Evolutionary conservation across 352 stramenopile genomes (phyloP).

Genomic region (Phytophthora pluvialis): DNA sequence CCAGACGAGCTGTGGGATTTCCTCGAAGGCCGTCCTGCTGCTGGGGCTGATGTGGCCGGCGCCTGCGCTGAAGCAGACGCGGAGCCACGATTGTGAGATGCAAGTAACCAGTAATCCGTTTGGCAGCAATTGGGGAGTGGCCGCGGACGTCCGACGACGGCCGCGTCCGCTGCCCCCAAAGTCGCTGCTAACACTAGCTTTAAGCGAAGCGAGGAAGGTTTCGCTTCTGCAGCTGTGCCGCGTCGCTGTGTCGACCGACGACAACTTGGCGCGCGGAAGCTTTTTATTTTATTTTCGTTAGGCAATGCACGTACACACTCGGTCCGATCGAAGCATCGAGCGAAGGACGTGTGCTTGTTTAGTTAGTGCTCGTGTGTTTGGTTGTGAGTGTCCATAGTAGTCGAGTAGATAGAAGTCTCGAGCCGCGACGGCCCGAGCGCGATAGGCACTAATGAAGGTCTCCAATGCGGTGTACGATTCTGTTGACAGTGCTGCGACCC

Average conservation of each 20-base stretch:
- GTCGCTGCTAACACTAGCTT: background rate
- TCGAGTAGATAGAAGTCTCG: background rate
- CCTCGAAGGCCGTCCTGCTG: conserved; percentile 8
- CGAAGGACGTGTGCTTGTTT: background rate
- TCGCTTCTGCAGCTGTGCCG: background rate
- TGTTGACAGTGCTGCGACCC: conserved; percentile 18
- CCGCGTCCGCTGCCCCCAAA: background rate
- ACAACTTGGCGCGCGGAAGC: conserved; percentile 3
- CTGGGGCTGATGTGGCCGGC: conserved; percentile 18
- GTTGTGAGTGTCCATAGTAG: conserved; percentile 3
- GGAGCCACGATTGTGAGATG: conserved; percentile 8
- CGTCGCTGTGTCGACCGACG: background rate
- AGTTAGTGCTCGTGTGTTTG: conserved; percentile 8
- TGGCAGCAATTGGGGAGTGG: background rate
- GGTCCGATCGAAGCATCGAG: background rate
- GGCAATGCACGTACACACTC: background rate
- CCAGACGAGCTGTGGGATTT: conserved; percentile 30
- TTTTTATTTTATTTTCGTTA: conserved; percentile 2
- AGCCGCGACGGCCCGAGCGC: background rate
- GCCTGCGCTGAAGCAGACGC: background rate
- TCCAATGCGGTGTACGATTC: conserved; percentile 3
- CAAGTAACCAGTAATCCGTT: conserved; percentile 15
- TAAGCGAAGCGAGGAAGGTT: conserved; percentile 15
- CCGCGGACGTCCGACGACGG: conserved; percentile 3
- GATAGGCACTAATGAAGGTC: conserved; percentile 4